Evolutionary conservation across 306 rosid species (phyloP), one percentile per base, ranked within the genome.

Genomic region (Pachyrhizus erosus): DNA sequence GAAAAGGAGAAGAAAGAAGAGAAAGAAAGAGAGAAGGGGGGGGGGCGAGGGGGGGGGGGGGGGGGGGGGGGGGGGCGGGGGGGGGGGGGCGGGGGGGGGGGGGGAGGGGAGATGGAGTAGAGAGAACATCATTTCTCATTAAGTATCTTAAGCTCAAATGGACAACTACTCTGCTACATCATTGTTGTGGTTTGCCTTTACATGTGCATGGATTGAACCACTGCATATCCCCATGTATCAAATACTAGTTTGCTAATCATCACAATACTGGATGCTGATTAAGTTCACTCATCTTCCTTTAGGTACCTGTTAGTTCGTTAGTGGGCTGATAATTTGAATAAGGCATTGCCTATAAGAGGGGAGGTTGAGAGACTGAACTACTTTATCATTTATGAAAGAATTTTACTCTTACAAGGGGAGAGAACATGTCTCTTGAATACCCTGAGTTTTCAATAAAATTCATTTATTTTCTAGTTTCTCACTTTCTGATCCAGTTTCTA

Each of bases 271-370:
- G 54, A 46, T 49, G 52, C 29, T 9, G 29, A 23, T 48, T 21
- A 45, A 45, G 43, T 80, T 71, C 67, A 20, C 26, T 72, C 37
- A 48, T 65, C 68, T 67, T 52, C 49, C 23, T 42, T 73, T 46
- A 77, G 33, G 70, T 64, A 31, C 24, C 23, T 14, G 61, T 54
- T 51, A 51, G 49, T 45, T 45, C 2, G 40, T 61, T 61, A 26
- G 20, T 61, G 20, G 39, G n/a, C 68, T 61, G 68, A 61, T 61
- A 61, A 20, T 61, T 61, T 27, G 68, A 27, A 27, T 14, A 15
- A 27, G 40, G 68, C 68, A 61, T 60, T 60, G 37, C 20, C n/a
- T 26, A 26, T 26, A 60, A 60, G 5, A 55, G 9, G 66, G 14
- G 34, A 58, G 64, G 13, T 24, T 58, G 10, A 58, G 37, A 60